Base-by-base conservation (phyloP, 1,284 basidiomycete species). In the Ustilago loliicola region DNA sequence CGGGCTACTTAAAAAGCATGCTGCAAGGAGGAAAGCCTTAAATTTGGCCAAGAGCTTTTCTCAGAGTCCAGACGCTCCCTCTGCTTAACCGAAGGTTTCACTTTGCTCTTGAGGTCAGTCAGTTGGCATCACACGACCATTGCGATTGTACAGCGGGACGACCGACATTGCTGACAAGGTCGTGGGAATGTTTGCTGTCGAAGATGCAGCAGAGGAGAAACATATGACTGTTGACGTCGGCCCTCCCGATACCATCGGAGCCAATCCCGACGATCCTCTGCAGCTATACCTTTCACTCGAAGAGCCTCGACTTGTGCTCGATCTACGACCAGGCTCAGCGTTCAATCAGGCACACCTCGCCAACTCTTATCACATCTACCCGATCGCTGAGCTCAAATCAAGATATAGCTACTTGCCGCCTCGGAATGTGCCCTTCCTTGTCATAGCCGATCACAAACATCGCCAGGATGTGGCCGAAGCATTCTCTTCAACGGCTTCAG, bases 401-500 rank as follows among this genome's bases (percentile, higher is more conserved):
- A 52, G 66, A 21, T 77, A 77, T 38, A 77, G 75, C 70, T 73
- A 73, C n/a, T 51, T 77, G 10, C 75, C 75, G 3, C 70, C 75
- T 2, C 70, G 70, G 1, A 66, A 57, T 13, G 57, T 61, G 0
- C 42, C 75, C 5, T 77, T 77, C 23, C 55, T 73, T 13, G 70
- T 77, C 6, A 4, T 77, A 10, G 70, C 70, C 0, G 55, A 72
- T 3, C 36, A 34, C 1, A 25, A 25, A 15, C 66, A 77, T 45
- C 29, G 38, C 9, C 21, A 50, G 7, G 32, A 72, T 38, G 66
- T 63, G n/a, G 32, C 23, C 1, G 48, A 77, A 5, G 70, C 66
- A 27, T 66, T 77, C 38, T 19, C 51, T 27, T 55, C 57, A 2
- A 51, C 30, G 34, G 36, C 59, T 3, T 56, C 63, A 3, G 75